Evolutionary conservation across 75 land plant genomes (phyloP).

Genomic region (Picea glauca): DNA sequence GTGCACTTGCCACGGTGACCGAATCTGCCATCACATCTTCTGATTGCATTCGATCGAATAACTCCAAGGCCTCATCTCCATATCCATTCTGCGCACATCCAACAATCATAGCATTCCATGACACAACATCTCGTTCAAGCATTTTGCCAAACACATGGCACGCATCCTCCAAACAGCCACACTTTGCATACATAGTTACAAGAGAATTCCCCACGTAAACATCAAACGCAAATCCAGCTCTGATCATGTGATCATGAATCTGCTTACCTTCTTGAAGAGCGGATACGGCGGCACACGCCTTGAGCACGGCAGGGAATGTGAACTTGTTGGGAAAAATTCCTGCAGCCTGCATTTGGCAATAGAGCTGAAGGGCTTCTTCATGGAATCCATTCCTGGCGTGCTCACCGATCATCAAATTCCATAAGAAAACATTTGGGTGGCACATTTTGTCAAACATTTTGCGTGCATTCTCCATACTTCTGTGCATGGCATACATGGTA

Average conservation of each 20-base stretch:
- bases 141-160: slow-evolving; percentile 45
- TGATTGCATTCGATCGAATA: slow-evolving; percentile 38
- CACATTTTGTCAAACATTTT: slow-evolving; percentile 57
- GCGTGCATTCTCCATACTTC: slow-evolving; percentile 42
- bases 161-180: slow-evolving; percentile 22
- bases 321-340: slow-evolving; percentile 48
- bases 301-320: slow-evolving; percentile 57
- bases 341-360: slow-evolving; percentile 59
- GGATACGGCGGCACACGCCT: slow-evolving; percentile 58
- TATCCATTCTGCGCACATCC: slow-evolving; percentile 32
- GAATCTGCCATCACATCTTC: slow-evolving; percentile 1
- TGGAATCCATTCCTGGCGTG: slow-evolving; percentile 40
- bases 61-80: slow-evolving; percentile 16
- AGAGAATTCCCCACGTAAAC: slow-evolving; percentile 50
- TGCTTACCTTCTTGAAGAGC: slow-evolving; percentile 42
- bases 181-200: slow-evolving; percentile 44
- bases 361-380: slow-evolving; percentile 63
- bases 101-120: slow-evolving; percentile 76
- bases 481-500: slow-evolving; percentile 29
- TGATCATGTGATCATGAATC: slow-evolving; percentile 53
- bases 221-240: slow-evolving; percentile 25
- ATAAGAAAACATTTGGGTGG: slow-evolving; percentile 30
- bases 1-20: neutral
- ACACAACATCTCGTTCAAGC: slow-evolving; percentile 48
- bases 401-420: slow-evolving; percentile 65